These are phyloP conservation scores for Monosporascus sp. DNA, from an alignment of 2,329 filamentous ascomycete genomes.

Conservation along the genomic window DNA sequence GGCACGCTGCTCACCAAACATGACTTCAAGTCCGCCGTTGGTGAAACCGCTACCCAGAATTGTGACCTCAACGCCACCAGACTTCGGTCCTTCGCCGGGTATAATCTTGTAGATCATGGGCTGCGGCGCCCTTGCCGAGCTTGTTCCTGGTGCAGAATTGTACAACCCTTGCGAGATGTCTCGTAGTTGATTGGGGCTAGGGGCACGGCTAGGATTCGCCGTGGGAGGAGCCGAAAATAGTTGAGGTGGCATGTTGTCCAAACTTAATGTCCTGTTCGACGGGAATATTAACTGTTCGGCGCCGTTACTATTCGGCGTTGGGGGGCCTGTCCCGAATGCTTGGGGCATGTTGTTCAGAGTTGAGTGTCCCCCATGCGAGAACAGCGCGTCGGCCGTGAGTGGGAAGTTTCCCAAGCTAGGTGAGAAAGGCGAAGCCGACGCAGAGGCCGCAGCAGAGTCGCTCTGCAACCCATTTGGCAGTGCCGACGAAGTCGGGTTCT, in stretches of 20 bases:
- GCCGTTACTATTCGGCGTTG: slow-evolving; percentile 58
- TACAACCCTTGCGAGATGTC: slow-evolving; percentile 41
- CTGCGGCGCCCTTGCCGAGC: slow-evolving; percentile 41
- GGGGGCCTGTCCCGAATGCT: slow-evolving; percentile 53
- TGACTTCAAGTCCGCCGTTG: slow-evolving; percentile 69
- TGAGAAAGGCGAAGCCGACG: slow-evolving; percentile 50
- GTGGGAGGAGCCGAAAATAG: slow-evolving; percentile 70
- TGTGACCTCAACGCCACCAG: slow-evolving; percentile 82
- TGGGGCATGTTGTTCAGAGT: slow-evolving; percentile 20
- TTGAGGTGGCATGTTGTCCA: slow-evolving; percentile 60
- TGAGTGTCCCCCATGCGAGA: slow-evolving; percentile 19
- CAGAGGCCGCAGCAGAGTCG: slow-evolving; percentile 26
- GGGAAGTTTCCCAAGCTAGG: slow-evolving; percentile 41
- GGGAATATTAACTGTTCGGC: slow-evolving; percentile 52
- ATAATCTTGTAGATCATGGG: slow-evolving; percentile 77
- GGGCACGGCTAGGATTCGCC: slow-evolving; percentile 69
- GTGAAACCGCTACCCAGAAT: slow-evolving; percentile 77
- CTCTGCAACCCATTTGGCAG: slow-evolving; percentile 28
- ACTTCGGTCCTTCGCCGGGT: slow-evolving; percentile 73
- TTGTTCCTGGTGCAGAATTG: slow-evolving; percentile 43
- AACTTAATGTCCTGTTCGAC: slow-evolving; percentile 54
- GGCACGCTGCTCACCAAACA: slow-evolving; percentile 65
- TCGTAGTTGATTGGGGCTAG: slow-evolving; percentile 57
- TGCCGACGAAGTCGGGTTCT: slow-evolving; percentile 43
- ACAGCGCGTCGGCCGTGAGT: slow-evolving; percentile 29